Percentiles rank a stretch among this genome's conserved stretches.
Conservation (phyloP, 805 yeast genomes). For the Pichia gijzeniarum region DNA sequence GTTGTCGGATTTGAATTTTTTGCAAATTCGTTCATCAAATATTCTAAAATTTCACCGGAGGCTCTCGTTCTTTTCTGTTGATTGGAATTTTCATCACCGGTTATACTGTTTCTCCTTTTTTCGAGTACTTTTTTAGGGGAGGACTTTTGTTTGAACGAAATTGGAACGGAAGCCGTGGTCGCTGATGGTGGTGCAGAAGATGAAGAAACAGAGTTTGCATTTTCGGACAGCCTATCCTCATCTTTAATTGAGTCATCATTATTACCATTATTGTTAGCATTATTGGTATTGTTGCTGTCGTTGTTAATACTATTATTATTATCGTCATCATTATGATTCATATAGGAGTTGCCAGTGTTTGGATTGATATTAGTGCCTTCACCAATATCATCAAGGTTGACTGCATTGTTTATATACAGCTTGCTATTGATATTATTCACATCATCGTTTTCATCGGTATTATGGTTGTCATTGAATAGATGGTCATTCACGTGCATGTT, state of each 20-base stretch:
- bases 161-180: not conserved
- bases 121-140: slow-evolving; percentile 12
- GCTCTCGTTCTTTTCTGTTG: slow-evolving; percentile 32
- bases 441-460: not conserved
- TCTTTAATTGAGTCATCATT: not conserved
- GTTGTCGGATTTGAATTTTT: slow-evolving; percentile 72
- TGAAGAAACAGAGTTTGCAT: not conserved
- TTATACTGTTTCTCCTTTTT: slow-evolving; percentile 8
- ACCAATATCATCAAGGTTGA: not conserved
- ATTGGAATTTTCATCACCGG: slow-evolving; percentile 7
- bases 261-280: not conserved
- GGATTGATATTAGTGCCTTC: not conserved
- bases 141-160: slow-evolving; percentile 8
- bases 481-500: not conserved
- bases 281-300: not conserved
- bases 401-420: not conserved
- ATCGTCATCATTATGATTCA: not conserved
- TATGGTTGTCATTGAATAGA: not conserved
- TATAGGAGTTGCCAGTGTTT: not conserved
- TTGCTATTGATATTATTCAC: not conserved
- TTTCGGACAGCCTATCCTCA: not conserved
- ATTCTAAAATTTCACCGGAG: slow-evolving; percentile 64
- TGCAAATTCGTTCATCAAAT: slow-evolving; percentile 61
- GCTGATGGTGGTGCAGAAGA: not conserved
- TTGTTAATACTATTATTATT: not conserved